Conservation (phyloP, 2,329 filamentous ascomycete genomes). For the Colletotrichum abscissum region DNA sequence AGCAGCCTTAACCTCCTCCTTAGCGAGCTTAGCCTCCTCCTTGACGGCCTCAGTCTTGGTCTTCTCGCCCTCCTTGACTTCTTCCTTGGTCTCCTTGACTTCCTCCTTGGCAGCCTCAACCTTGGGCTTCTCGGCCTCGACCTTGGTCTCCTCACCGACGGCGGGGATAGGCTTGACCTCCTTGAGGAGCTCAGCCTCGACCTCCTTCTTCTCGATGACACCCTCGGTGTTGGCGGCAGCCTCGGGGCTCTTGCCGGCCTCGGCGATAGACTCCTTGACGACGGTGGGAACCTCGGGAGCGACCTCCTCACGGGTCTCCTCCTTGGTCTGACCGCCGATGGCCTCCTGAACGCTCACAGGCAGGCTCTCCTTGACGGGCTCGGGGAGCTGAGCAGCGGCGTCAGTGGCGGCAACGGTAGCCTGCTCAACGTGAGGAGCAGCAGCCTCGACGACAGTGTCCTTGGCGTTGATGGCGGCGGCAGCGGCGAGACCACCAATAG, state of each 20-base stretch:
- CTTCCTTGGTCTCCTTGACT: slow-evolving; percentile 35
- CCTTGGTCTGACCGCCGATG: slow-evolving; percentile 56
- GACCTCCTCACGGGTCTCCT: slow-evolving; percentile 54
- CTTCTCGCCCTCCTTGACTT: slow-evolving; percentile 34
- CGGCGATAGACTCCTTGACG: slow-evolving; percentile 67
- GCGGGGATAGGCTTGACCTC: slow-evolving; percentile 63
- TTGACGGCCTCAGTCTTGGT: slow-evolving; percentile 35
- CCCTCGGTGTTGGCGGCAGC: slow-evolving; percentile 75
- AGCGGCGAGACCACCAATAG: slow-evolving; percentile 50
- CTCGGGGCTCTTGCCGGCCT: slow-evolving; percentile 74
- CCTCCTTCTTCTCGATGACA: slow-evolving; percentile 78
- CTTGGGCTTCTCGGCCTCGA: slow-evolving; percentile 39
- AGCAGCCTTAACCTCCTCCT: slow-evolving; percentile 35
- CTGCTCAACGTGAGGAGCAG: slow-evolving; percentile 49
- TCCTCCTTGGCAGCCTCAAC: slow-evolving; percentile 39
- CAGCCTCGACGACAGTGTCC: slow-evolving; percentile 45
- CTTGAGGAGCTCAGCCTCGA: slow-evolving; percentile 79
- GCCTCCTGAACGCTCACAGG: slow-evolving; percentile 62
- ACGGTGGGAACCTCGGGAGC: slow-evolving; percentile 64
- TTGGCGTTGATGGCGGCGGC: slow-evolving; percentile 46
- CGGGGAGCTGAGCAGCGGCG: slow-evolving; percentile 61
- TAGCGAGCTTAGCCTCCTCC: slow-evolving; percentile 35
- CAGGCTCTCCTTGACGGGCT: slow-evolving; percentile 62
- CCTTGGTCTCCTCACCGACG: slow-evolving; percentile 41
- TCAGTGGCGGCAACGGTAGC: slow-evolving; percentile 51